Base-by-base conservation (phyloP, 139 green algal species). In the Spirogloea muscicola region DNA sequence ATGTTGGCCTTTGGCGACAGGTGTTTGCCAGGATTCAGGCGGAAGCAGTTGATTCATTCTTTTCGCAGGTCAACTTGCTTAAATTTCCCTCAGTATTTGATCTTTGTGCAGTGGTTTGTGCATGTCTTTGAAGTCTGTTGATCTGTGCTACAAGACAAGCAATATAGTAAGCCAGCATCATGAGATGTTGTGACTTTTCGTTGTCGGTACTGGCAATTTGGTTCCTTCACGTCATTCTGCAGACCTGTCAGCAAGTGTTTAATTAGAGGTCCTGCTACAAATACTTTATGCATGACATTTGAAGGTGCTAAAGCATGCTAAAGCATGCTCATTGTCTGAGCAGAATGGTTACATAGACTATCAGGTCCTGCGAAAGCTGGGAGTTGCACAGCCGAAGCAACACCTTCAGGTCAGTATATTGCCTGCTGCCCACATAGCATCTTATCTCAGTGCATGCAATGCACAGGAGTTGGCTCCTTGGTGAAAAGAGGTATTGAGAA, bases 1-100 rank as follows among this genome's bases (percentile, higher is more conserved):
- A 16, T 52, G 13, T 52, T 13, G 44, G 13, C 13, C 7, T 48
- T n/a, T n/a, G n/a, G n/a, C n/a, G n/a, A n/a, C n/a, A n/a, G n/a
- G n/a, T 87, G 3, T 86, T 91, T 73, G 74, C 70, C 7, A 60
- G 67, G 16, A 74, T 86, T 3, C 91, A 96, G 86, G 74, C 82
- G 77, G 74, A 83, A 1, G 83, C 85, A 31, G 80, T 95, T 10
- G 44, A 57, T 3, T 44, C 43, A 6, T 96, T 95, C 77, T 97
- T 90, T 66, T 79, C 71, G 2, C 71, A 79, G 63, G 68, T 76
- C 2, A 38, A 3, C 10, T 21, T 55, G 21, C 46, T 21, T 31
- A 55, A 21, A 31, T 55, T 55, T 21, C 21, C 21, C 46, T n/a
- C n/a, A n/a, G n/a, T n/a, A n/a, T n/a, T n/a, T n/a, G n/a, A n/a